phyloP scores from a whole-genome alignment of 192 early-diverging fungal genomes.

The Coemansia sp. region DNA sequence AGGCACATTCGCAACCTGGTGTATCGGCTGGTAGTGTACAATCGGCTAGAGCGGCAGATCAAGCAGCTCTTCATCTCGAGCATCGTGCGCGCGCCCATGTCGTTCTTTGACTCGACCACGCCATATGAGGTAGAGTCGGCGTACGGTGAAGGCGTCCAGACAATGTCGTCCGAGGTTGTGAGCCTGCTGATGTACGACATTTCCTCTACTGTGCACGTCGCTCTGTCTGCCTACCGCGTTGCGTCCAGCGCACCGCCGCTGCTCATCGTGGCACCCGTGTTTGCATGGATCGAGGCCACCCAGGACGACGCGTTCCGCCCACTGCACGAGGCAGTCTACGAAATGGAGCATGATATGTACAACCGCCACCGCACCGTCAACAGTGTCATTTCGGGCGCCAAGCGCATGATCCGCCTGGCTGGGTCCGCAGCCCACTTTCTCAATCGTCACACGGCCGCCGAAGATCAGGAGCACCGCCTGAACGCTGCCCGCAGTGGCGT shows the following conservation, averaged over 20 bases:
- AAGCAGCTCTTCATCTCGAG: conserved; percentile 13
- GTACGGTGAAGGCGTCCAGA: conserved; percentile 6
- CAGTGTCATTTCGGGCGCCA: conserved; percentile 45
- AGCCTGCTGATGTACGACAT: conserved; percentile 11
- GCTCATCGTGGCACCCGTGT: conserved; percentile 9
- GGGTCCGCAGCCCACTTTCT: conserved; percentile 51
- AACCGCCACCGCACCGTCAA: not conserved
- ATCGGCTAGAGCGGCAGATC: conserved; percentile 8
- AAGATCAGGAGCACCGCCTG: conserved; percentile 56
- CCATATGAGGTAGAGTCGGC: conserved; percentile 8
- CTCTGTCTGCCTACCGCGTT: conserved; percentile 19
- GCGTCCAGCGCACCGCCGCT: conserved; percentile 11
- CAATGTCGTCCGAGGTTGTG: conserved; percentile 4
- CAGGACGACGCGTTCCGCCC: not conserved
- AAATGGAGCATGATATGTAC: not conserved
- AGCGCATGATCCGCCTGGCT: conserved; percentile 63
- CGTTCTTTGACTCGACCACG: conserved; percentile 29
- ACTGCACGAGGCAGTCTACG: not conserved
- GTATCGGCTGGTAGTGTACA: not conserved
- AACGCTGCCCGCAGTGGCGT: conserved; percentile 54
- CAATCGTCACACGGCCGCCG: conserved; percentile 37
- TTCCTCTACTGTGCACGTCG: not conserved
- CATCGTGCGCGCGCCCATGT: conserved; percentile 25
- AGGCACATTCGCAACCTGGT: not conserved
- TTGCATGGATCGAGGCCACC: conserved; percentile 6